These are phyloP conservation scores for Podila epigama DNA, from an alignment of 192 early-diverging fungal species.

Conservation along the genomic window DNA sequence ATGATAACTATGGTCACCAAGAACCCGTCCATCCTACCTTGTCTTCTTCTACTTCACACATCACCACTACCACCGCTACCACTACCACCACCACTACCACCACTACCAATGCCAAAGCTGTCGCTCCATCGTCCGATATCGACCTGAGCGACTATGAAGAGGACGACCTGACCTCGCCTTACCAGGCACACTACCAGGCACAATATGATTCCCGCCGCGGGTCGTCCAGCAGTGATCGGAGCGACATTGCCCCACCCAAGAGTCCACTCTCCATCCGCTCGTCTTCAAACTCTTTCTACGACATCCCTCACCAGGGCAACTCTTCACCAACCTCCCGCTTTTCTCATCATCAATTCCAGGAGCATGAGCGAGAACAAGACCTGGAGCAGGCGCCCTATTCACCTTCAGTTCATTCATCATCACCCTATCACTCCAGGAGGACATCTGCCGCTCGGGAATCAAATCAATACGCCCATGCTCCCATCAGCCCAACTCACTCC, in stretches of 20 bases:
- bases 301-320: not conserved
- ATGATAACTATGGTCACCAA: slow-evolving; percentile 19
- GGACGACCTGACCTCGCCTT: not conserved
- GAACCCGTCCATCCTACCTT: too few species aligned
- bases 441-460: not conserved
- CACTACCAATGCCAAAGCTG: not conserved
- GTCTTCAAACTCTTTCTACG: not conserved
- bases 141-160: not conserved
- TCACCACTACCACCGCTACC: too few species aligned
- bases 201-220: slow-evolving; percentile 10
- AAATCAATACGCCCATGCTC: not conserved
- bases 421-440: not conserved
- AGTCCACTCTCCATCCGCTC: slow-evolving; percentile 21
- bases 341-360: too few species aligned
- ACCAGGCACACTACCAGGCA: not conserved
- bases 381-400: too few species aligned
- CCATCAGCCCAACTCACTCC: not conserved
- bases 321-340: not conserved
- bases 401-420: not conserved
- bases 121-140: not conserved
- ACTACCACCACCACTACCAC: slow-evolving; percentile 2
- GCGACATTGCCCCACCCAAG: slow-evolving; percentile 22
- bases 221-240: slow-evolving; percentile 1
- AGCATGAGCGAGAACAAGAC: too few species aligned
- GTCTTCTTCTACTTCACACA: too few species aligned